These are phyloP conservation scores for Centrapalus pauciflorus DNA, from an alignment of 129 eudicot genomes.

Conservation along the genomic window DNA sequence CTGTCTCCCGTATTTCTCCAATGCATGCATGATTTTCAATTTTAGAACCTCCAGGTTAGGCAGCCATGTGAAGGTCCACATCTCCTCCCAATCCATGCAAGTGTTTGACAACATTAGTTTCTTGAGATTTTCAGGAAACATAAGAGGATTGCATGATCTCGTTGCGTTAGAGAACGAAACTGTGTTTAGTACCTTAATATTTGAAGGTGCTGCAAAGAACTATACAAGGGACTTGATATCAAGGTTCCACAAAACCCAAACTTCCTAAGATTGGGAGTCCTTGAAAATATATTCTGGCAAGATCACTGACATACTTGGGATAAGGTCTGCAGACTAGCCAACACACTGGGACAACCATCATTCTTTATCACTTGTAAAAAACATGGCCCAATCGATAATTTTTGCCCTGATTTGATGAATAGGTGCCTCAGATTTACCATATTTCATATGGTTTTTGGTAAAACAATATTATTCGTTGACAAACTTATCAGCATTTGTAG, in stretches of 20 bases:
- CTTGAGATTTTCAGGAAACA: no score
- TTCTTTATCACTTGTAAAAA: background rate
- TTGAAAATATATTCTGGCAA: background rate
- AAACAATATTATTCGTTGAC: background rate
- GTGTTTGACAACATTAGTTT: no score
- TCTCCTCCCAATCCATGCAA: no score
- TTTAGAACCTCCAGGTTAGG: no score
- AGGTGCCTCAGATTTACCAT: constrained; percentile 30
- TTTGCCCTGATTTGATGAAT: constrained; percentile 12
- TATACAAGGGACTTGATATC: constrained; percentile 1
- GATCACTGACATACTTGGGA: background rate
- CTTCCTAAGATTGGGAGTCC: constrained; percentile 5
- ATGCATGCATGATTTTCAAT: no score
- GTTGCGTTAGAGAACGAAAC: background rate
- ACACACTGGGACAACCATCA: background rate
- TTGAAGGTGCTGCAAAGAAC: background rate
- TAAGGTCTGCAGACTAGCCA: constrained; percentile 3
- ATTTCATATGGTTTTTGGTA: constrained; percentile 9
- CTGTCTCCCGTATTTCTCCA: no score
- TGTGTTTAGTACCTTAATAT: background rate
- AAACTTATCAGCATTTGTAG: constrained; percentile 15
- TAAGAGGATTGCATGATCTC: background rate
- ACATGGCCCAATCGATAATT: background rate
- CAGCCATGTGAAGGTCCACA: no score
- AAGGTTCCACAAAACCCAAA: background rate